Evolutionary conservation across 129 eudicot species (phyloP), one percentile per base, ranked within the genome.

Genomic region (Deinandra increscens): DNA sequence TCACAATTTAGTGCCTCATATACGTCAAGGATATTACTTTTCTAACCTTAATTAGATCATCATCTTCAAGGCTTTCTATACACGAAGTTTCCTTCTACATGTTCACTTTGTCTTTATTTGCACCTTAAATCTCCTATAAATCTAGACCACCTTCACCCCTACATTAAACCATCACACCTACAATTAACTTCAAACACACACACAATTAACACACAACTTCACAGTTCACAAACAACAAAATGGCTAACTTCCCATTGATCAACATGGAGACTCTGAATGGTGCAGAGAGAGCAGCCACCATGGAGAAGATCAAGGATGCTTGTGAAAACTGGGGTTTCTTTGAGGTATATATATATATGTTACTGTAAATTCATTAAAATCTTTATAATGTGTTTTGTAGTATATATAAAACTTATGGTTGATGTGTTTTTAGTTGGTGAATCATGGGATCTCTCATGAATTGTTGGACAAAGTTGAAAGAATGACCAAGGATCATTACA

Each of bases 261-360:
- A 77, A 82, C 79, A 19, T 88, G 77, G 90, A 80, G 78, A 88
- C 80, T 45, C 74, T 88, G 12, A 76, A 82, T 80, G 95, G 95
- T 37, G 88, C 59, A 17, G 88, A 78, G 72, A 88, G 88, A 75
- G 75, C 44, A 38, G 62, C 66, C 42, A 72, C 79, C 37, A 72
- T 85, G 91, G 91, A 76, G 74, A 38, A 46, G 38, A 88, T 88
- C 48, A 78, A 88, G 11, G 91, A 88, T 78, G 95, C 91, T 55
- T 85, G 91, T 67, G 95, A 85, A 71, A 85, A 85, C 76, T 88
- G 95, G 95, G 95, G 95, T 4, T 88, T 88, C 73, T 85, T 88
- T 81, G 91, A 88, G 95, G 95, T 88, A n/a, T n/a, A n/a, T n/a
- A n/a, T n/a, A n/a, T n/a, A n/a, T n/a, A 78, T 79, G 18, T 73